These are phyloP conservation scores for Apocynum venetum DNA, from an alignment of 257 asterid species.

Conservation along the genomic window DNA sequence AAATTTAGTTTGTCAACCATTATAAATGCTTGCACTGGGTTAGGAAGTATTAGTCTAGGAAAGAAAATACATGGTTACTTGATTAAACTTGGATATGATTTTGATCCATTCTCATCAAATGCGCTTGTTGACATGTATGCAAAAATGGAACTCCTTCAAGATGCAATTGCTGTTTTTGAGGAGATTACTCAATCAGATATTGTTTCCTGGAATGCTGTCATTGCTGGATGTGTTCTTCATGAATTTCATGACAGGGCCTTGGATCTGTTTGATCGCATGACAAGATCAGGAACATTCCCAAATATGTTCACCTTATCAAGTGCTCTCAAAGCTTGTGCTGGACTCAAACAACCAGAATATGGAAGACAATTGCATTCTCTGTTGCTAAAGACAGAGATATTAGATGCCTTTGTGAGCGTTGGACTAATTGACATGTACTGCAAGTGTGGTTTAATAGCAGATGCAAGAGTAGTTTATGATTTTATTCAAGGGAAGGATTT, in stretches of 20 bases:
- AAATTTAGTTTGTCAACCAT: slow-evolving; percentile 69
- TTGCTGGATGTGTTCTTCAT: slow-evolving; percentile 62
- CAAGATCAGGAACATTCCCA: slow-evolving; percentile 45
- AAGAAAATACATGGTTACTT: slow-evolving; percentile 58
- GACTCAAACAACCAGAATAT: slow-evolving; percentile 37
- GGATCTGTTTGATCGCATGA: slow-evolving; percentile 51
- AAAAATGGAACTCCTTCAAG: slow-evolving; percentile 51
- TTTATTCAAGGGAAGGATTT: slow-evolving; percentile 47
- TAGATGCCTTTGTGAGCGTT: slow-evolving; percentile 56
- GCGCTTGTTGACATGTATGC: slow-evolving; percentile 80
- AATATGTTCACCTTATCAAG: slow-evolving; percentile 75
- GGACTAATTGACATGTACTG: slow-evolving; percentile 74
- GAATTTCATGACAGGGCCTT: slow-evolving; percentile 46
- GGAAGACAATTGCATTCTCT: slow-evolving; percentile 59
- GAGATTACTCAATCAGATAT: slow-evolving; percentile 48
- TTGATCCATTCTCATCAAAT: slow-evolving; percentile 61
- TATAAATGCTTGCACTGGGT: slow-evolving; percentile 60
- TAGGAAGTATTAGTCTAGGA: slow-evolving; percentile 50
- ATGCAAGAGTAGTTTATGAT: slow-evolving; percentile 42
- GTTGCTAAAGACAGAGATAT: slow-evolving; percentile 46
- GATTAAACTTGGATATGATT: slow-evolving; percentile 57
- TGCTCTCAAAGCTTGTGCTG: slow-evolving; percentile 71
- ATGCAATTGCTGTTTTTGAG: slow-evolving; percentile 42
- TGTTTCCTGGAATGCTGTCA: slow-evolving; percentile 72
- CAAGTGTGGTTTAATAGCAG: slow-evolving; percentile 47